phyloP scores from a whole-genome alignment of 2,329 filamentous ascomycete species.

The Ramularia endophylla region DNA sequence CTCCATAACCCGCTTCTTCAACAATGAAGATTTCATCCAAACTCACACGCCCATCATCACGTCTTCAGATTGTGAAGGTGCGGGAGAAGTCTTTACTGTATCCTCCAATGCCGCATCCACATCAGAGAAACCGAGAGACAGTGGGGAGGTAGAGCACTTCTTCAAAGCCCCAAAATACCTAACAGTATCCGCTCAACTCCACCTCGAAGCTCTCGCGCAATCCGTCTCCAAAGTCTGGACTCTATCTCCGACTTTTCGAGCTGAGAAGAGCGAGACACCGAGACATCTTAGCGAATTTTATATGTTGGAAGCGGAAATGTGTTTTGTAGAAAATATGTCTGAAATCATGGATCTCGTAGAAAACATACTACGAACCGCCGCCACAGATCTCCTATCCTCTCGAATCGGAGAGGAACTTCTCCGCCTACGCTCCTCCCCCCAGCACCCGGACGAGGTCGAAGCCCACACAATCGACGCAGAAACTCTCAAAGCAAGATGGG shows the following conservation, averaged over 20 bases:
- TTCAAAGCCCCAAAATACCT: conserved; percentile 88
- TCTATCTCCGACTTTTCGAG: conserved; percentile 86
- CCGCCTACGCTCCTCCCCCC: conserved; percentile 3
- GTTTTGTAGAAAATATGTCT: conserved; percentile 65
- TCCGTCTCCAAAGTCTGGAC: conserved; percentile 90
- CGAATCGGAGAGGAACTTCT: conserved; percentile 52
- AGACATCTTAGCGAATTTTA: conserved; percentile 97
- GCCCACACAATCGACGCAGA: conserved; percentile 37
- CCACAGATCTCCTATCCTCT: conserved; percentile 45
- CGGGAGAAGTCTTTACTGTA: conserved; percentile 85
- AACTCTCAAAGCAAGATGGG: conserved; percentile 64
- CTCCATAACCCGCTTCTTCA: conserved; percentile 70
- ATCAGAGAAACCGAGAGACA: conserved; percentile 35
- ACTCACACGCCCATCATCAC: conserved; percentile 92
- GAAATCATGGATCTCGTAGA: conserved; percentile 76
- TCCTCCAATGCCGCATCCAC: conserved; percentile 23
- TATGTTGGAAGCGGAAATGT: conserved; percentile 92
- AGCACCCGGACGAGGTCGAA: conserved; percentile 22
- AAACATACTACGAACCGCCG: conserved; percentile 61
- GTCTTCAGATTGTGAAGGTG: conserved; percentile 94
- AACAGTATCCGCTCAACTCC: conserved; percentile 90
- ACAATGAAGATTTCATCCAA: conserved; percentile 64
- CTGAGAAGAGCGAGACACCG: conserved; percentile 87
- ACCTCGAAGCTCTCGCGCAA: conserved; percentile 86
- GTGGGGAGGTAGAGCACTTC: conserved; percentile 48